These are phyloP conservation scores for Suhomyces canberraensis DNA, from an alignment of 805 yeast genomes.

Conservation along the genomic window DNA sequence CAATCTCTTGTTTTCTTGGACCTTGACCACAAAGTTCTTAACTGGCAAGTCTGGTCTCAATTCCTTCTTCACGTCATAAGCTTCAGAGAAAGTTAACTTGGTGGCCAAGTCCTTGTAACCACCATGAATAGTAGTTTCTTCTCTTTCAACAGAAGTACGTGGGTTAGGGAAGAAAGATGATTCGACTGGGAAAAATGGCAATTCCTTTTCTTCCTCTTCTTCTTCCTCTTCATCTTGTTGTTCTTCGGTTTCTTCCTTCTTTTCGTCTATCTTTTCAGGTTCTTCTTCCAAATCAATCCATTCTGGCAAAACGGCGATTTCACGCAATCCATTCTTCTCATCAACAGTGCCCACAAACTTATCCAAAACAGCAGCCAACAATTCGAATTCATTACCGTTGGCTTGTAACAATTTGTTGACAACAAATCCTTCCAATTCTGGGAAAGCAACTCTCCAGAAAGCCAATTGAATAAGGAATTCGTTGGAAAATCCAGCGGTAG, in stretches of 20 bases:
- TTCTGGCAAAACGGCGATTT: conserved; percentile 29
- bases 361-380: conserved; percentile 68
- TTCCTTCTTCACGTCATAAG: conserved; percentile 52
- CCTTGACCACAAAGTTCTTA: conserved; percentile 80
- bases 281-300: conserved; percentile 37
- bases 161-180: conserved; percentile 66
- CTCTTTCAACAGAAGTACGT: conserved; percentile 37
- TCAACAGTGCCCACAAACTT: conserved; percentile 59
- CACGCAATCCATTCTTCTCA: conserved; percentile 41
- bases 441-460: conserved; percentile 71
- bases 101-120: conserved; percentile 53
- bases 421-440: conserved; percentile 59
- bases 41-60: conserved; percentile 91
- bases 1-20: conserved; percentile 85
- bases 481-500: conserved; percentile 71
- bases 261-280: conserved; percentile 23
- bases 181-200: conserved; percentile 58
- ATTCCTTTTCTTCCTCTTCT: conserved; percentile 20
- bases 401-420: conserved; percentile 78
- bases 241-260: conserved; percentile 16
- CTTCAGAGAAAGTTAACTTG: conserved; percentile 77
- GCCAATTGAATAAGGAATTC: conserved; percentile 75
- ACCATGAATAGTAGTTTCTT: conserved; percentile 35
- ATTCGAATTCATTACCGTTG: conserved; percentile 78
- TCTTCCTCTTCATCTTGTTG: conserved; percentile 15